These are phyloP conservation scores for Martiniozyma asiatica DNA, from an alignment of 1,139 yeast species.

Conservation along the genomic window DNA sequence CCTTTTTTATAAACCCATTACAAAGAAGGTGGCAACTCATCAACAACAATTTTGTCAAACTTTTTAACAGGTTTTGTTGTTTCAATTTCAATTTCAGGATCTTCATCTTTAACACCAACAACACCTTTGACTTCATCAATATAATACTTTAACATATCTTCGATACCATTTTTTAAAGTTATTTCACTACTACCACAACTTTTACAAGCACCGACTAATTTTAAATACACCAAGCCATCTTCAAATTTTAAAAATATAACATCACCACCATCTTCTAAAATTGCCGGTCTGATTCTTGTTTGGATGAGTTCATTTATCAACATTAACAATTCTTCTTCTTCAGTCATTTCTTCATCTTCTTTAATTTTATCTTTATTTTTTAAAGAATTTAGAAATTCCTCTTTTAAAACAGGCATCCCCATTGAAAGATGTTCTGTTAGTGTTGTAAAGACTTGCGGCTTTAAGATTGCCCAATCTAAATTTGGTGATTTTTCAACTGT, in stretches of 20 bases:
- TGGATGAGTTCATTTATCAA: constrained; percentile 90
- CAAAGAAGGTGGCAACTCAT: constrained; percentile 28
- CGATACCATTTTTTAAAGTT: constrained; percentile 69
- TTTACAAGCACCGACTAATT: constrained; percentile 68
- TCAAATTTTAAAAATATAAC: constrained; percentile 59
- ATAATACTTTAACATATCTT: constrained; percentile 69
- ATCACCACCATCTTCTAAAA: constrained; percentile 80
- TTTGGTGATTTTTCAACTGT: constrained; percentile 30
- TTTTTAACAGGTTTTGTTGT: constrained; percentile 3
- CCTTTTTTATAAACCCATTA: too few relatives aligned
- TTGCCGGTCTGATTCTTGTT: constrained; percentile 92
- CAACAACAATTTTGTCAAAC: constrained; percentile 14
- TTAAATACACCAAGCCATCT: constrained; percentile 53
- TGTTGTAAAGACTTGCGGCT: constrained; percentile 80
- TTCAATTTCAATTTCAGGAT: not conserved
- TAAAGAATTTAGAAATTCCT: constrained; percentile 23
- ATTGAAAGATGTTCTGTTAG: constrained; percentile 74
- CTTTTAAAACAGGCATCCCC: constrained; percentile 50
- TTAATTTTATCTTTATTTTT: constrained; percentile 13
- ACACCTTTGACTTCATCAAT: constrained; percentile 68
- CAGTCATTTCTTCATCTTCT: constrained; percentile 37
- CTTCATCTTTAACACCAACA: constrained; percentile 38
- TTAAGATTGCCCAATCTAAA: constrained; percentile 56
- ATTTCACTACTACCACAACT: constrained; percentile 68
- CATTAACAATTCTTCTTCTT: constrained; percentile 68